These are phyloP conservation scores for Flaveria bidentis DNA, from an alignment of 129 eudicot species.

Conservation along the genomic window DNA sequence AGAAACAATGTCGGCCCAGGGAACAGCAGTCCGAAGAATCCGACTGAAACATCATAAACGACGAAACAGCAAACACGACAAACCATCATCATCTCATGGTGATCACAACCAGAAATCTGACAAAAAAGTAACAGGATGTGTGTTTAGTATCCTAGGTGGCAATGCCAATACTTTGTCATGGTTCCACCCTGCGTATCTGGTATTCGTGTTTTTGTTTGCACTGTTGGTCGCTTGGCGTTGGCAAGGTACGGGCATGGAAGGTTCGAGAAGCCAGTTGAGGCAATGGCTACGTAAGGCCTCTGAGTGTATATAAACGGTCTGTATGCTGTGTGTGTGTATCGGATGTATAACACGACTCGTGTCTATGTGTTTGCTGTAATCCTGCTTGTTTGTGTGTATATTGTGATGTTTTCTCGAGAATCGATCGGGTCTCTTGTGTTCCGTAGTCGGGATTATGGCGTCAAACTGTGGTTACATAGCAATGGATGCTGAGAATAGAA, in stretches of 20 bases:
- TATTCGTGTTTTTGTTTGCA: conserved; percentile 36
- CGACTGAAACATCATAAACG: conserved; percentile 31
- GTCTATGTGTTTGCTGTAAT: neutral
- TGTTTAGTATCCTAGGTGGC: conserved; percentile 20
- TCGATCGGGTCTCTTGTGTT: neutral
- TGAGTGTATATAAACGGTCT: conserved; percentile 22
- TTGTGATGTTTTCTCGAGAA: no score
- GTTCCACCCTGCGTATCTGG: conserved; percentile 5
- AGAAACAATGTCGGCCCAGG: conserved; percentile 41
- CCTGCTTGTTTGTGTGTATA: neutral
- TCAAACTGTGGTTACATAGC: no score
- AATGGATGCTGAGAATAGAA: no score
- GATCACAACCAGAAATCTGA: conserved; percentile 7
- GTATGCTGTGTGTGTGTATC: conserved; percentile 11
- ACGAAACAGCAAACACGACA: neutral
- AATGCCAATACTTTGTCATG: neutral
- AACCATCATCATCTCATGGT: neutral
- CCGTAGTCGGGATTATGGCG: no score
- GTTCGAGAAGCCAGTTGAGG: conserved; percentile 10
- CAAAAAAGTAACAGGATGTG: conserved; percentile 18
- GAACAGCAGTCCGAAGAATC: conserved; percentile 63
- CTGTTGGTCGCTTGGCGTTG: conserved; percentile 22
- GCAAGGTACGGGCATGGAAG: conserved; percentile 14
- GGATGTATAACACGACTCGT: neutral
- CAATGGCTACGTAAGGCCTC: conserved; percentile 35